Evolutionary conservation across 2,329 filamentous ascomycete species (phyloP).

Genomic region (Colletotrichum limetticola): DNA sequence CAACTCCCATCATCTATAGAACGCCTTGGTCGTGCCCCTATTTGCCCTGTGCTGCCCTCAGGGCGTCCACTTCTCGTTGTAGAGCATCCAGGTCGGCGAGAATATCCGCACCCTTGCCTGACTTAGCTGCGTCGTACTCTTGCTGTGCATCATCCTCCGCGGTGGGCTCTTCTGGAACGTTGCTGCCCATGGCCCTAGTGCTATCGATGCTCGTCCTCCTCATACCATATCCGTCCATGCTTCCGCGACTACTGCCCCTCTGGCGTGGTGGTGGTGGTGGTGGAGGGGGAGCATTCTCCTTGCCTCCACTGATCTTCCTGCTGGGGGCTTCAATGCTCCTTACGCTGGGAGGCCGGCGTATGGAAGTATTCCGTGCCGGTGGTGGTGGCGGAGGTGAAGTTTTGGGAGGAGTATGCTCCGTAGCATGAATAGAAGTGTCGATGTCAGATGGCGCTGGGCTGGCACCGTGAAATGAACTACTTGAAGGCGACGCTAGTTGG

Average conservation of each 20-base stretch:
- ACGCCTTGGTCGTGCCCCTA: slow-evolving; percentile 15
- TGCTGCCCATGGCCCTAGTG: slow-evolving; percentile 36
- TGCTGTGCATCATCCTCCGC: slow-evolving; percentile 37
- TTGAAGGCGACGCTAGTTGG: slow-evolving; percentile 16
- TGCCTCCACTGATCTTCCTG: slow-evolving; percentile 20
- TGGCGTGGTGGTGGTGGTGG: slow-evolving; percentile 60
- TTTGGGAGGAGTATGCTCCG: slow-evolving; percentile 15
- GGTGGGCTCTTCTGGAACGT: slow-evolving; percentile 40
- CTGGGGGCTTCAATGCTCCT: slow-evolving; percentile 51
- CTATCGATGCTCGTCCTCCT: slow-evolving; percentile 48
- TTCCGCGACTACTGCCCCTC: slow-evolving; percentile 58
- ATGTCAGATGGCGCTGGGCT: slow-evolving; percentile 14
- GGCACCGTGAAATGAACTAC: slow-evolving; percentile 11
- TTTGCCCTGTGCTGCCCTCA: slow-evolving; percentile 56
- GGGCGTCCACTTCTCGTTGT: slow-evolving; percentile 79
- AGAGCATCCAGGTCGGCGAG: slow-evolving; percentile 77
- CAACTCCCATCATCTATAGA: slow-evolving; percentile 20
- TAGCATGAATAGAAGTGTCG: background rate
- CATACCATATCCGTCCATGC: slow-evolving; percentile 47
- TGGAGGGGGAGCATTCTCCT: slow-evolving; percentile 53
- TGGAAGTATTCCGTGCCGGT: slow-evolving; percentile 56
- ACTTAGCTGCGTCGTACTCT: slow-evolving; percentile 38
- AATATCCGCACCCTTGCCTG: slow-evolving; percentile 64
- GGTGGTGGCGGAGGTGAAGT: slow-evolving; percentile 56
- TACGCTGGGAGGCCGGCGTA: slow-evolving; percentile 56